These are phyloP conservation scores for Pichia sp. DNA, from an alignment of 1,139 yeast genomes.

Conservation along the genomic window DNA sequence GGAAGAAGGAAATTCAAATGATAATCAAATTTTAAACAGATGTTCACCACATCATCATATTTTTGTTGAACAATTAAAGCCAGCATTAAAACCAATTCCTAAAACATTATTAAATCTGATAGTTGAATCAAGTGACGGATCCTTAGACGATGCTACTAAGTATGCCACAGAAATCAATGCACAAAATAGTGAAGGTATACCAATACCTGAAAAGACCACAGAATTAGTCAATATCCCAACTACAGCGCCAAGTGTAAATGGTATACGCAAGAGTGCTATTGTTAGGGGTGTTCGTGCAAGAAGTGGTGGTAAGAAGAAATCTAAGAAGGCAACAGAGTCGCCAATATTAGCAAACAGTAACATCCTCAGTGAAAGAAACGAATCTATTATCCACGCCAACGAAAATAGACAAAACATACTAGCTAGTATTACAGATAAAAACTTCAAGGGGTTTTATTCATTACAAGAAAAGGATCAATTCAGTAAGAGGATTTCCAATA, in stretches of 20 bases:
- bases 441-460: conserved; percentile 17
- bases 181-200: conserved; percentile 60
- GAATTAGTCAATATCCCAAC: conserved; percentile 72
- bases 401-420: conserved; percentile 6
- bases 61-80: conserved; percentile 31
- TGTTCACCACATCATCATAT: conserved; percentile 44
- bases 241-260: conserved; percentile 37
- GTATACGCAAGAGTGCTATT: conserved; percentile 50
- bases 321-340: not conserved
- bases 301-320: conserved; percentile 12
- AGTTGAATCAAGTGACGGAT: conserved; percentile 69
- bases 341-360: not conserved
- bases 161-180: conserved; percentile 77
- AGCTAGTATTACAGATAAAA: not conserved
- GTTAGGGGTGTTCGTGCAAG: conserved; percentile 43
- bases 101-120: conserved; percentile 45
- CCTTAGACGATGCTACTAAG: conserved; percentile 65
- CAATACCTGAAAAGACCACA: conserved; percentile 55
- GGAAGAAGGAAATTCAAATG: not conserved
- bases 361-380: conserved; percentile 6
- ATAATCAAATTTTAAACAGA: conserved; percentile 29
- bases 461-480: conserved; percentile 16
- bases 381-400: not conserved
- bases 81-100: conserved; percentile 41
- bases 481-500: conserved; percentile 7